Evolutionary conservation across 192 early-diverging fungal genomes (phyloP), one percentile per base, ranked within the genome.

Genomic region (Backusella liffmaniae): DNA sequence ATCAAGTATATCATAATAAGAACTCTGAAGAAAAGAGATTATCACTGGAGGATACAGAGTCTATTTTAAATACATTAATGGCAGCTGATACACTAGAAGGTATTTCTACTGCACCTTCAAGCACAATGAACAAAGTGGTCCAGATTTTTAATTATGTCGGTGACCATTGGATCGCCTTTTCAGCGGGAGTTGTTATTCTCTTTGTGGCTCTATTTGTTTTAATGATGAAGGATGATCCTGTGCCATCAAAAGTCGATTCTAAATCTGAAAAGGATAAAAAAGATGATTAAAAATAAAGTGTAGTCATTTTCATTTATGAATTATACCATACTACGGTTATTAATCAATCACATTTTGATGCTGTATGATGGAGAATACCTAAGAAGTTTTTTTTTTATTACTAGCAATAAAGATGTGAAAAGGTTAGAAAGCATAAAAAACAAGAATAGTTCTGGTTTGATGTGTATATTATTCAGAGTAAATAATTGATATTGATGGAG

Each of bases 251-350:
- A 41, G 67, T 26, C 7, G n/a, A 69, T 41, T n/a, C 37, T 5
- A 69, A 69, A 16, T 29, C 56, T 62, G 56, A 62, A 3, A 62
- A 62, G n/a, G 56, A 62, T 62, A 62, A 62, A 62, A 62, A 62
- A 62, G 23, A 62, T 13, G 56, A 62, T 29, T 62, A 62, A 62
- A 32, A 62, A 23, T 62, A 29, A 13, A 62, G 8, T 62, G 4
- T 9, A 59, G 9, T 56, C 23, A 21, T 15, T 15, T 26, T 26
- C 26, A 26, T 26, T 26, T 26, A 26, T 26, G 26, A 26, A 26
- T 26, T 26, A 26, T 26, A 26, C 26, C 26, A 26, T 26, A 26
- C 0, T 26, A 26, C 26, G 26, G 26, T 1, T 44, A 13, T 41
- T 41, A 41, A 41, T 41, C 39, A 41, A 41, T 41, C 39, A 41